Percentiles rank a stretch among this genome's conserved stretches.
Conservation (phyloP, 306 rosid species). For the Vigna angularis region DNA sequence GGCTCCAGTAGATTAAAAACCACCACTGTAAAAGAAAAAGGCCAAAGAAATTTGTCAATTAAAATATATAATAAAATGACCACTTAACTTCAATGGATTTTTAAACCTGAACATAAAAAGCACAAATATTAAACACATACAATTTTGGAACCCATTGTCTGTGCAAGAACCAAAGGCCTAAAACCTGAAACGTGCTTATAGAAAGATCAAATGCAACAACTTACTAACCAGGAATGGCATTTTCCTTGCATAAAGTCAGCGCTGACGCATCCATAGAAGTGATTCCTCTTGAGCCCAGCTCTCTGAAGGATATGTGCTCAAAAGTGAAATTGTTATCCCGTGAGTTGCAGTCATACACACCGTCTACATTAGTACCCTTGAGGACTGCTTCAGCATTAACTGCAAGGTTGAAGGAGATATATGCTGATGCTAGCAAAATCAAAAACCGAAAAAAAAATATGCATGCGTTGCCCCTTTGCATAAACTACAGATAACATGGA, state of each 20-base stretch:
- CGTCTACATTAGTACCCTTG: conserved; percentile 66
- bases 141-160: conserved; percentile 18
- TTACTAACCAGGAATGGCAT: conserved; percentile 72
- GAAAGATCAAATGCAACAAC: conserved; percentile 30
- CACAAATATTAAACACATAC: conserved; percentile 10
- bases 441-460: neutral
- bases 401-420: conserved; percentile 38
- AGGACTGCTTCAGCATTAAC: conserved; percentile 70
- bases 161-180: conserved; percentile 19
- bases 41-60: conserved; percentile 15
- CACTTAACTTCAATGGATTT: conserved; percentile 32
- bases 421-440: conserved; percentile 23
- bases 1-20: conserved; percentile 70
- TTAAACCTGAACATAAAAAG: conserved; percentile 25
- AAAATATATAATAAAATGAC: conserved; percentile 16
- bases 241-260: conserved; percentile 66
- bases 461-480: neutral
- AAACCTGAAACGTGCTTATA: conserved; percentile 33
- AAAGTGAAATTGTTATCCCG: conserved; percentile 57
- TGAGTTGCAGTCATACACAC: conserved; percentile 63
- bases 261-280: conserved; percentile 64
- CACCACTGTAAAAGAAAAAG: conserved; percentile 56
- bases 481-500: neutral
- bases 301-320: conserved; percentile 68
- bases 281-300: conserved; percentile 61